A percentile compares a stretch with the other conserved stretches of the same genome.
Evolutionary conservation across 768 basidiomycete species (phyloP).

Genomic region (Calocera viscosa): DNA sequence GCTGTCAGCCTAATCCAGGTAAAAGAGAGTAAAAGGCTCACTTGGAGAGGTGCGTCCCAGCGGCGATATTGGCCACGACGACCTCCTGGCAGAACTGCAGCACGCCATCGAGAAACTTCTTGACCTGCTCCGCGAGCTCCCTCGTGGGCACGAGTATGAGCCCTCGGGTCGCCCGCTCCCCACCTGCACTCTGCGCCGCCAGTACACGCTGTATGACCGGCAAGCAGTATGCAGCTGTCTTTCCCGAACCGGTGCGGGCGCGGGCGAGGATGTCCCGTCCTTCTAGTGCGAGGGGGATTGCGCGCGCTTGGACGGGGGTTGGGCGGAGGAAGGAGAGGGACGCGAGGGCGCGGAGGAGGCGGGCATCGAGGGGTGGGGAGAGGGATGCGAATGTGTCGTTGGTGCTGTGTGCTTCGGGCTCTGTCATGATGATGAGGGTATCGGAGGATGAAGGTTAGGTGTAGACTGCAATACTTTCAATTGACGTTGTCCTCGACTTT

Average conservation of each 20-base stretch:
- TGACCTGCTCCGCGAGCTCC: conserved; percentile 86
- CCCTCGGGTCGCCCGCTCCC: conserved; percentile 51
- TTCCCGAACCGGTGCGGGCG: conserved; percentile 91
- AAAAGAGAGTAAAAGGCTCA: conserved; percentile 24
- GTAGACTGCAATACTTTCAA: too few species aligned
- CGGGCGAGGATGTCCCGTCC: conserved; percentile 82
- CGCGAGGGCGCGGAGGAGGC: conserved; percentile 78
- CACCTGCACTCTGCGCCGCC: conserved; percentile 60
- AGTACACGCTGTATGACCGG: conserved; percentile 84
- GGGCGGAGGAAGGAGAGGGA: conserved; percentile 82
- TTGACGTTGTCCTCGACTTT: too few species aligned
- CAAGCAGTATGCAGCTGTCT: conserved; percentile 91
- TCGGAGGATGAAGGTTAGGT: neutral
- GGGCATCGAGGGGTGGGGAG: conserved; percentile 67
- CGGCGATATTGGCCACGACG: conserved; percentile 58
- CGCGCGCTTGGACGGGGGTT: conserved; percentile 81
- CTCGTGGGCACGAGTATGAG: conserved; percentile 79
- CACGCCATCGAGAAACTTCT: conserved; percentile 50
- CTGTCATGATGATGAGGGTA: neutral
- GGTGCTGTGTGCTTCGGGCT: neutral
- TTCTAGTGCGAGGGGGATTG: conserved; percentile 84
- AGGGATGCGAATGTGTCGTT: conserved; percentile 35
- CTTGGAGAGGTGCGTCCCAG: conserved; percentile 64
- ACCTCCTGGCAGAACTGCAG: conserved; percentile 71
- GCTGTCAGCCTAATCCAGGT: neutral